Percentiles rank a stretch among this genome's conserved stretches.
phyloP scores from a whole-genome alignment of 1,139 yeast species.

The Geotrichum bryndzae region DNA sequence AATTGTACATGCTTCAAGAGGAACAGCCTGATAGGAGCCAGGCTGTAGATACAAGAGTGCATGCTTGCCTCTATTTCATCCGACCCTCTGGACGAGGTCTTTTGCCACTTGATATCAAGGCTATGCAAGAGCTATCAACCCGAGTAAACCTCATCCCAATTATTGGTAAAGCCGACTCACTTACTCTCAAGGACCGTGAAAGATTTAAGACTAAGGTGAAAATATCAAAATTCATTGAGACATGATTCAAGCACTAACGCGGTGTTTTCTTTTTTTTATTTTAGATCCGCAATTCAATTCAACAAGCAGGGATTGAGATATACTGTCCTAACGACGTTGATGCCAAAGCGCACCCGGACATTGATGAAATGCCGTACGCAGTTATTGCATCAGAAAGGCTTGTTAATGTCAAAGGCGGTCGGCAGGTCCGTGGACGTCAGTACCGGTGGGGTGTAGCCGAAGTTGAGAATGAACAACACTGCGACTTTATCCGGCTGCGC shows the following conservation, averaged over 20 bases:
- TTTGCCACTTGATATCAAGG: constrained; percentile 53
- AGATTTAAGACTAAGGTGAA: constrained; percentile 38
- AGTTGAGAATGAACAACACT: constrained; percentile 56
- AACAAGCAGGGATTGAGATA: constrained; percentile 46
- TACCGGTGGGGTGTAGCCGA: constrained; percentile 74
- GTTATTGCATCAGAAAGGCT: constrained; percentile 46
- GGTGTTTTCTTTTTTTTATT: neutral
- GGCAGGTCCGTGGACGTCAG: constrained; percentile 52
- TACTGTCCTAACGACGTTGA: constrained; percentile 51
- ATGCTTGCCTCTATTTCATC: constrained; percentile 70
- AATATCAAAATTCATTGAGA: neutral
- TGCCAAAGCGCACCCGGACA: constrained; percentile 10
- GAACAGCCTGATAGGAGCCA: constrained; percentile 60
- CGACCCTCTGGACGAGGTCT: constrained; percentile 50
- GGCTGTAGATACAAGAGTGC: constrained; percentile 56
- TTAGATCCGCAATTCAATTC: constrained; percentile 42
- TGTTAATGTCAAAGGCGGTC: constrained; percentile 34
- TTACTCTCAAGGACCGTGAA: constrained; percentile 39
- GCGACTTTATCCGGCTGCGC: constrained; percentile 57
- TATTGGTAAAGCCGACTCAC: constrained; percentile 67
- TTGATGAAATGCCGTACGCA: constrained; percentile 49
- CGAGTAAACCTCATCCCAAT: constrained; percentile 73
- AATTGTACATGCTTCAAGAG: constrained; percentile 54
- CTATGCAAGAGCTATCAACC: constrained; percentile 60
- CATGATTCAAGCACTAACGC: neutral